Evolutionary conservation across 768 basidiomycete species (phyloP).

Genomic region (Tricholomella constricta): DNA sequence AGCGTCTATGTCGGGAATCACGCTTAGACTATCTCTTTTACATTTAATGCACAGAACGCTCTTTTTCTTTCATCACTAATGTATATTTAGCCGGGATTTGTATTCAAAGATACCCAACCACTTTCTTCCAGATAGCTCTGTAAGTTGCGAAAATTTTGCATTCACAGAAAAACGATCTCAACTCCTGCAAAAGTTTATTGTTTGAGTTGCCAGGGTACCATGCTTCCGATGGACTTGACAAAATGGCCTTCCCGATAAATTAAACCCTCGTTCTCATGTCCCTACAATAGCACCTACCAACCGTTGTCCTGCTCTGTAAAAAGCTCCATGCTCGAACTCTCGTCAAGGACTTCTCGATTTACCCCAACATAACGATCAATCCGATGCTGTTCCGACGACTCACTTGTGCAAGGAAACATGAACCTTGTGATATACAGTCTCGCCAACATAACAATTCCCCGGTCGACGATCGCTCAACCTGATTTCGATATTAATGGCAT

Average conservation of each 20-base stretch:
- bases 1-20: constrained; percentile 35
- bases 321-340: too few species aligned
- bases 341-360: too few species aligned
- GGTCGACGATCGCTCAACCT: too few species aligned
- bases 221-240: not conserved
- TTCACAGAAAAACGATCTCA: not conserved
- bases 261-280: not conserved
- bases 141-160: not conserved
- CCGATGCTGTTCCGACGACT: too few species aligned
- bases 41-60: not conserved
- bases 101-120: constrained; percentile 11
- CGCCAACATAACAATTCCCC: too few species aligned
- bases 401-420: too few species aligned
- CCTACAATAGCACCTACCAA: not conserved
- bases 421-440: too few species aligned
- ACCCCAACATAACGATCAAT: too few species aligned
- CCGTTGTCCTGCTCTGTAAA: not conserved
- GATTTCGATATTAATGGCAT: too few species aligned
- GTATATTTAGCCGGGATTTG: constrained; percentile 7
- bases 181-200: too few species aligned
- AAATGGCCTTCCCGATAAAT: not conserved
- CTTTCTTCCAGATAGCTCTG: not conserved
- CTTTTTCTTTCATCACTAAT: not conserved
- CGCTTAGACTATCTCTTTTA: constrained; percentile 13
- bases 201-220: not conserved